Base-by-base conservation (phyloP, 129 eudicot species). In the Artemisia argyi region DNA sequence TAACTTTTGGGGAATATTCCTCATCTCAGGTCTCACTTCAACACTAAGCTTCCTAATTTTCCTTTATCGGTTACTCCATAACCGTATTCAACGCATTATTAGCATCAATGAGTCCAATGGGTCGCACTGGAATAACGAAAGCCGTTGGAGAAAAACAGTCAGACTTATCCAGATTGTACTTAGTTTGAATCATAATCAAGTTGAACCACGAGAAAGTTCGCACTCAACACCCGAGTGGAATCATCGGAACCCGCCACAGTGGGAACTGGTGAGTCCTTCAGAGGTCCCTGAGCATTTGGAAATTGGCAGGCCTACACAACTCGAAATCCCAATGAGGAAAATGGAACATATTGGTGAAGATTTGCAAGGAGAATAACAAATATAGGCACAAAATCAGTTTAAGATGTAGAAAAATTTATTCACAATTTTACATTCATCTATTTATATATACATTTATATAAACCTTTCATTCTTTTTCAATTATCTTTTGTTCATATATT, bases 1-100 rank as follows among this genome's bases (percentile, higher is more conserved):
- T 48, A 84, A 79, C 70, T 87, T 87, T 77, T 84, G 88, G 92
- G 89, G 86, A 19, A 72, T 87, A 70, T 87, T 65, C 56, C 74
- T 79, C 11, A 70, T 87, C 53, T 87, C 86, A 1, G 81, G 72
- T 19, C 51, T 57, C 72, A 58, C 82, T 44, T 81, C 92, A 50
- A 81, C 89, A 0, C 8, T 76, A n/a, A 76, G 83, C 71, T 64
- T 83, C 5, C 71, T 86, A 10, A 61, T 74, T 51, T 86, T 83
- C 71, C 69, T 83, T 9, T 63, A 61, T 46, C 80, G 85, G 46
- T 54, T 73, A 55, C 77, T 78, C 42, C 77, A 71, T 52, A 71
- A 78, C 44, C 24, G 30, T 55, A 78, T 78, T 3, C 67, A 64
- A 71, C 67, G 82, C 17, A 78, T 78, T 64, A 78, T 63, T 64